Evolutionary conservation across 1,284 basidiomycete genomes (phyloP), one percentile per base, ranked within the genome.

Genomic region (Austropuccinia psidii): DNA sequence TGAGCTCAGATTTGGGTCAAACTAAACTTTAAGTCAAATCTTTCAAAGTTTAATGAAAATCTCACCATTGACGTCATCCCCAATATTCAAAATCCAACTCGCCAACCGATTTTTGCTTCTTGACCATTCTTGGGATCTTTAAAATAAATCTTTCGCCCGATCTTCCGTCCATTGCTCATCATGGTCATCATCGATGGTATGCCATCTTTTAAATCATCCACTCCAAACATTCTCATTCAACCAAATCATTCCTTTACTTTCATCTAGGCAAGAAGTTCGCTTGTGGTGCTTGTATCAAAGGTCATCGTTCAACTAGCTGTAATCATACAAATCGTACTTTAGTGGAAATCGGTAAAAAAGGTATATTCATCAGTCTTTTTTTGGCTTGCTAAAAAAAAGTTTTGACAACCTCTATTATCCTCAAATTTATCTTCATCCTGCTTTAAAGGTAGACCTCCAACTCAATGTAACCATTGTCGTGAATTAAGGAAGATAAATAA

Each of bases 221-320:
- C 15, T 41, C 3, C 9, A 15, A 35, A 21, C 33, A 5, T 27
- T 39, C 57, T 41, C 9, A 19, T n/a, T 31, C 37, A 2, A 60
- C 27, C 3, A 15, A n/a, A 13, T 21, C 33, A 41, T 60, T 39
- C 29, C 33, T n/a, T n/a, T n/a, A 17, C 24, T 39, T 21, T 5
- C 24, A n/a, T 61, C 15, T 29, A 68, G 66, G 66, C 29, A 57
- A 68, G 9, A 68, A 68, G 45, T 68, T 68, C 21, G 66, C 66
- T 2, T 68, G 66, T 39, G 50, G 8, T 8, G 66, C 52, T 17
- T 68, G 66, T 54, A 55, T 68, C 66, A 68, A 68, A 29, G 66
- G 66, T 19, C 66, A 57, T 55, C 45, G 66, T 41, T 68, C 66
- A 21, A 68, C 27, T 29, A 55, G 24, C 49, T 68, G 66, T 31